Evolutionary conservation across 2,329 filamentous ascomycete genomes (phyloP).

Genomic region (Claviceps sp.): DNA sequence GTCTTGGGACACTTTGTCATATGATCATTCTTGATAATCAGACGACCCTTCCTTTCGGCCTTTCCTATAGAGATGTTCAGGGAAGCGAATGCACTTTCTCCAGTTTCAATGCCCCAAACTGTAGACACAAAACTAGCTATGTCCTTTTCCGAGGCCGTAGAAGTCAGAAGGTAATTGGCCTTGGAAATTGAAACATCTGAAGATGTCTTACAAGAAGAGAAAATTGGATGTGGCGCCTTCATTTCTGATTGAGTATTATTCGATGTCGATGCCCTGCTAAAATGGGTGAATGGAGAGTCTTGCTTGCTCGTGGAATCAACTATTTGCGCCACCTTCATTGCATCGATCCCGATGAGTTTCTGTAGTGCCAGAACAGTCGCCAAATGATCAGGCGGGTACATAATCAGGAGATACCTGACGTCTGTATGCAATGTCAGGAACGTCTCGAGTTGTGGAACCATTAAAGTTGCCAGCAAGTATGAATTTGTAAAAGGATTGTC

Average conservation of each 20-base stretch:
- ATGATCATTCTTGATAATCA: slow-evolving; percentile 12
- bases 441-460: slow-evolving; percentile 47
- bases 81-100: slow-evolving; percentile 19
- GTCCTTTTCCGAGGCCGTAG: slow-evolving; percentile 38
- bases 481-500: slow-evolving; percentile 42
- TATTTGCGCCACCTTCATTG: slow-evolving; percentile 46
- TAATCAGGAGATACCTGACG: slow-evolving; percentile 43
- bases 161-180: slow-evolving; percentile 44
- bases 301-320: slow-evolving; percentile 30
- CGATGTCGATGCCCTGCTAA: slow-evolving; percentile 22
- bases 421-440: slow-evolving; percentile 40
- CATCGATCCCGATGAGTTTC: slow-evolving; percentile 38
- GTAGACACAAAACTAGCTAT: slow-evolving; percentile 39
- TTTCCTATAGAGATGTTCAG: slow-evolving; percentile 20
- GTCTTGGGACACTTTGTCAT: slow-evolving; percentile 19
- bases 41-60: slow-evolving; percentile 11
- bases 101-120: slow-evolving; percentile 31
- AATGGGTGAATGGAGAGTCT: slow-evolving; percentile 23
- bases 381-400: slow-evolving; percentile 44
- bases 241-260: slow-evolving; percentile 14
- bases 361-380: slow-evolving; percentile 44
- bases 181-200: slow-evolving; percentile 28
- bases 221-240: slow-evolving; percentile 10
- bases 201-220: slow-evolving; percentile 13
- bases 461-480: slow-evolving; percentile 39